Evolutionary conservation across 441 rosid species (phyloP).

Genomic region (Erysimum cheiri): DNA sequence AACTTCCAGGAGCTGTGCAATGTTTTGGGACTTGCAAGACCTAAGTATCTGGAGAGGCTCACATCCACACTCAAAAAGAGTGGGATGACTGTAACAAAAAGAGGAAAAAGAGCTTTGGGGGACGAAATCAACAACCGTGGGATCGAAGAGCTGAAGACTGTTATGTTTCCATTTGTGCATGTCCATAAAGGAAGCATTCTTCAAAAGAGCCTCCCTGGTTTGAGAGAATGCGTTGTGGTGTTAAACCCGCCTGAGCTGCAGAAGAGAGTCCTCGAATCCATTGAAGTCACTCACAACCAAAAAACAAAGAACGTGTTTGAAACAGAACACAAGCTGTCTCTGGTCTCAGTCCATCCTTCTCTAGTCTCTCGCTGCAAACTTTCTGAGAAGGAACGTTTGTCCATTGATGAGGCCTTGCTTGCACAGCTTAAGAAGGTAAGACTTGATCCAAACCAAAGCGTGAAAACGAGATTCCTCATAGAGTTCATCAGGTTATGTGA

Average conservation of each 20-base stretch:
- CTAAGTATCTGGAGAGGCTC: constrained; percentile 41
- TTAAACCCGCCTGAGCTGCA: constrained; percentile 60
- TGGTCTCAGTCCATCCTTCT: constrained; percentile 73
- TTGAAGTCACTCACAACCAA: constrained; percentile 33
- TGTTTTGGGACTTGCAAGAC: constrained; percentile 46
- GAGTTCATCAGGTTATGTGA: constrained; percentile 54
- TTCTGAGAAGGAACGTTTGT: constrained; percentile 23
- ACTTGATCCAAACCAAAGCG: constrained; percentile 55
- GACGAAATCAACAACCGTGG: constrained; percentile 35
- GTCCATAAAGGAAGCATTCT: constrained; percentile 77
- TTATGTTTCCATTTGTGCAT: constrained; percentile 68
- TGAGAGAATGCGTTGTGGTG: constrained; percentile 62
- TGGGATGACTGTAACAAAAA: constrained; percentile 41
- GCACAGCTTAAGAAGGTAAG: constrained; percentile 34
- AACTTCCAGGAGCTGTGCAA: constrained; percentile 73
- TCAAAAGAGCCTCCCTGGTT: constrained; percentile 72
- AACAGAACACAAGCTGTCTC: constrained; percentile 49
- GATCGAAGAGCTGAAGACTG: constrained; percentile 43
- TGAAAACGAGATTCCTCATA: constrained; percentile 62
- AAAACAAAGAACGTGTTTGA: constrained; percentile 38
- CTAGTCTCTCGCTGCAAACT: constrained; percentile 42
- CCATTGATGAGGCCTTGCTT: constrained; percentile 38
- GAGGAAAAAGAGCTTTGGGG: constrained; percentile 27
- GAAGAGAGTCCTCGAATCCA: constrained; percentile 52
- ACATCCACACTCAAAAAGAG: constrained; percentile 41